phyloP scores from a whole-genome alignment of 208 protist genomes.

The Trypanosoma scelopori region DNA sequence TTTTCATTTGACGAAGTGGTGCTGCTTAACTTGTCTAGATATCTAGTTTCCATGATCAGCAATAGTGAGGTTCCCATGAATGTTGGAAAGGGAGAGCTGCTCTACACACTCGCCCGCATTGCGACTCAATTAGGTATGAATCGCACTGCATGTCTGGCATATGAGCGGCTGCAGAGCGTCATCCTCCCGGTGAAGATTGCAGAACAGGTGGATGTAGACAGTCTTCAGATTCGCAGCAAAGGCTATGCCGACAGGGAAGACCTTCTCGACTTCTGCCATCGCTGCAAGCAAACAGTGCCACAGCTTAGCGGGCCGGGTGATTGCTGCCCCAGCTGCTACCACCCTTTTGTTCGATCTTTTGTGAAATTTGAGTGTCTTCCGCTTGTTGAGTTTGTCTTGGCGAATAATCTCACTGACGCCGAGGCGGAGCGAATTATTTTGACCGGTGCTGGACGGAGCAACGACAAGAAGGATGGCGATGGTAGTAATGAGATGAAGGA shows the following conservation, averaged over 20 bases:
- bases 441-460: slow-evolving; percentile 52
- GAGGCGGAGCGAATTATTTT: slow-evolving; percentile 85
- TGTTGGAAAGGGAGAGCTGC: slow-evolving; percentile 85
- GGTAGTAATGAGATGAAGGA: slow-evolving; percentile 60
- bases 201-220: slow-evolving; percentile 91
- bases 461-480: slow-evolving; percentile 22
- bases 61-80: slow-evolving; percentile 76
- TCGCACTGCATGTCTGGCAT: slow-evolving; percentile 85
- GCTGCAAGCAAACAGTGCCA: slow-evolving; percentile 88
- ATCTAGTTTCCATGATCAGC: slow-evolving; percentile 70
- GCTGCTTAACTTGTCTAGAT: slow-evolving; percentile 88
- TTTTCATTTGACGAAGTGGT: slow-evolving; percentile 84
- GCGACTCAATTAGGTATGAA: slow-evolving; percentile 85
- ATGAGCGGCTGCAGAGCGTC: slow-evolving; percentile 88
- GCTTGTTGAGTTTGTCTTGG: slow-evolving; percentile 93
- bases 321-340: slow-evolving; percentile 88
- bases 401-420: slow-evolving; percentile 84
- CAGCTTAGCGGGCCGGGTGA: slow-evolving; percentile 84
- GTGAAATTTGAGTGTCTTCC: slow-evolving; percentile 91
- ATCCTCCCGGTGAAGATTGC: slow-evolving; percentile 79
- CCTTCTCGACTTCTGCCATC: slow-evolving; percentile 89
- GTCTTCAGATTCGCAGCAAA: slow-evolving; percentile 88
- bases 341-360: slow-evolving; percentile 93
- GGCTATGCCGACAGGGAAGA: slow-evolving; percentile 88
- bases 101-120: slow-evolving; percentile 87